Evolutionary conservation across 139 green algal species (phyloP).

Genomic region (Chlamydomonas sp.): DNA sequence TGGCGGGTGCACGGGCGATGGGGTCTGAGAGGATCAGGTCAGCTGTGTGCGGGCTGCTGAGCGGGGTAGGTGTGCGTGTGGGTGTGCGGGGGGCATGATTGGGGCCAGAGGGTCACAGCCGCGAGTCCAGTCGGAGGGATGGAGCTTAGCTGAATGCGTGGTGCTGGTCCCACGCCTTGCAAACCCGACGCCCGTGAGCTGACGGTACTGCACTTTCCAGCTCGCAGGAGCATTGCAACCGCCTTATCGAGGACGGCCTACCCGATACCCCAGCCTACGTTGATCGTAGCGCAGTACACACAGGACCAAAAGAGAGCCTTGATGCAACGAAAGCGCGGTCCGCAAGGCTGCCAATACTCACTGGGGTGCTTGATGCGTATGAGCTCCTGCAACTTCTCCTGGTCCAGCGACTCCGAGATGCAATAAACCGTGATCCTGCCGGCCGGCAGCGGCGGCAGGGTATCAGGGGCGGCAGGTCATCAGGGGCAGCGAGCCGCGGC

Average conservation of each 20-base stretch:
- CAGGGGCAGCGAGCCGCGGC: neutral
- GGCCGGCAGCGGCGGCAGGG: neutral
- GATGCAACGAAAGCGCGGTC: neutral
- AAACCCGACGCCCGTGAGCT: too few relatives aligned
- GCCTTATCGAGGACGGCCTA: neutral
- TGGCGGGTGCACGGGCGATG: too few relatives aligned
- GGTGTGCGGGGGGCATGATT: too few relatives aligned
- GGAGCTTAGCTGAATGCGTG: too few relatives aligned
- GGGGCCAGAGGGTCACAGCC: too few relatives aligned
- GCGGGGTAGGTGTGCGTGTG: too few relatives aligned
- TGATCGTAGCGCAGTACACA: neutral
- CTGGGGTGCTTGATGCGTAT: slow-evolving; percentile 30
- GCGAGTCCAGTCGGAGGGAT: too few relatives aligned
- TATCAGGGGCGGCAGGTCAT: neutral
- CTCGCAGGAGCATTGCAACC: neutral
- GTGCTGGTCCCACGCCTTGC: too few relatives aligned
- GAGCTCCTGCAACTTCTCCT: slow-evolving; percentile 22
- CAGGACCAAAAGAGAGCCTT: too few relatives aligned
- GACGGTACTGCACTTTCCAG: too few relatives aligned
- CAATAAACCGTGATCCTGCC: slow-evolving; percentile 73
- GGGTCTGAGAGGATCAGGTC: too few relatives aligned
- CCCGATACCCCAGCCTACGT: neutral
- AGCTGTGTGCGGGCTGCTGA: too few relatives aligned
- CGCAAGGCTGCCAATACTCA: neutral
- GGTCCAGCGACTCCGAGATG: slow-evolving; percentile 66